phyloP scores from a whole-genome alignment of 148 eudicot species.

The Euryodendron excelsum region DNA sequence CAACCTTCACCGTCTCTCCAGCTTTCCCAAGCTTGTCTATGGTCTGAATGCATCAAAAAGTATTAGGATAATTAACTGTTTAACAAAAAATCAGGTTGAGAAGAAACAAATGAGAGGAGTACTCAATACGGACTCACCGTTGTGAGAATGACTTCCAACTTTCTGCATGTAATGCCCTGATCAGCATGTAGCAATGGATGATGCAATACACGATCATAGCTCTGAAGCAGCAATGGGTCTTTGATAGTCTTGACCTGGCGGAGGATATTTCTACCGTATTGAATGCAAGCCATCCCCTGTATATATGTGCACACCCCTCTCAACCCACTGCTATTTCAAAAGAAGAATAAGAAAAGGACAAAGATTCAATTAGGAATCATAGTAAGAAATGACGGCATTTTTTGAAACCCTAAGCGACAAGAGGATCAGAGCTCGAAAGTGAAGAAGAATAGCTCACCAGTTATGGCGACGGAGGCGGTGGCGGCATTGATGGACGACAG shows the following conservation, averaged over 20 bases:
- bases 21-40: slow-evolving; percentile 90
- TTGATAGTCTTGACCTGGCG: slow-evolving; percentile 31
- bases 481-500: too few species aligned
- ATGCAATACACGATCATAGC: slow-evolving; percentile 37
- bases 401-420: background rate
- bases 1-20: slow-evolving; percentile 91
- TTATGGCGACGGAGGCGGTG: background rate
- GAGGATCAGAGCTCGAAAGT: too few species aligned
- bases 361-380: background rate
- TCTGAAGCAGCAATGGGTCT: slow-evolving; percentile 24
- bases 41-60: slow-evolving; percentile 37
- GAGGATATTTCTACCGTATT: slow-evolving; percentile 46
- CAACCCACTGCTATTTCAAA: background rate
- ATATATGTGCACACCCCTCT: too few species aligned
- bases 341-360: background rate
- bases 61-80: background rate
- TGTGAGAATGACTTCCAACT: slow-evolving; percentile 83
- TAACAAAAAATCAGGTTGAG: slow-evolving; percentile 5
- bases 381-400: background rate
- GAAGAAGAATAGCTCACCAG: background rate
- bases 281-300: slow-evolving; percentile 56
- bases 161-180: slow-evolving; percentile 80
- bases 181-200: slow-evolving; percentile 63
- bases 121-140: slow-evolving; percentile 34
- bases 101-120: background rate